Base-by-base conservation (phyloP, 2,329 filamentous ascomycete genomes). In the Colletotrichum sp. region DNA sequence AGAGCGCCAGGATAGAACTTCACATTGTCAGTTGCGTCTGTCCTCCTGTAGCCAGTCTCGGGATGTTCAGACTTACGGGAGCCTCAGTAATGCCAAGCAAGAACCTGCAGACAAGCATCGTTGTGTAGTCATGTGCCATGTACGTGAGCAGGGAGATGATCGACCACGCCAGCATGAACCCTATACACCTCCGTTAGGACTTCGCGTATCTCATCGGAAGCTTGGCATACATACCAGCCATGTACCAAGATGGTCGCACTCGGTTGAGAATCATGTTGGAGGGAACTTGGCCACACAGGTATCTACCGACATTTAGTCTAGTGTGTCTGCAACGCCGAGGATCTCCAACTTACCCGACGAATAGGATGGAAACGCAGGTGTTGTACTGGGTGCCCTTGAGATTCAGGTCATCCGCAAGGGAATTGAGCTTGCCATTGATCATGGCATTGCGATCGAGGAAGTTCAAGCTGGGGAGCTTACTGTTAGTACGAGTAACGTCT, bases 231-330 rank as follows among this genome's bases (percentile, higher is more conserved):
- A 69, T 48, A 61, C 63, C 76, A 74, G 76, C 68, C 78, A 78
- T 72, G 75, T 71, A 57, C 73, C 75, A 77, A 2, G 76, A 77
- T 9, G 80, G 79, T 8, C 80, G 77, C 0, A 80, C 82, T 25
- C 81, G 78, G 70, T 82, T 83, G 8, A 84, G 74, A 25, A 84
- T 80, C 82, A 84, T 83, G 75, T 84, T 84, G 25, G 80, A 81
- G 19, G 81, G 82, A 12, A 85, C 72, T 22, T 78, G 76, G 27
- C 76, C 76, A 22, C 74, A 76, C n/a, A 77, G 74, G 36, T 77
- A 76, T 7, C 73, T 76, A 25, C 19, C 15, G 61, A 5, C 6
- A 12, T 30, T 75, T 25, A 69, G 63, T n/a, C 28, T 25, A 12
- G n/a, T 16, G n/a, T n/a, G 19, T 19, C 6, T 22, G 19, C 19